These are phyloP conservation scores for Bipolaris oryzae DNA, from an alignment of 2,329 filamentous ascomycete genomes.

Conservation along the genomic window DNA sequence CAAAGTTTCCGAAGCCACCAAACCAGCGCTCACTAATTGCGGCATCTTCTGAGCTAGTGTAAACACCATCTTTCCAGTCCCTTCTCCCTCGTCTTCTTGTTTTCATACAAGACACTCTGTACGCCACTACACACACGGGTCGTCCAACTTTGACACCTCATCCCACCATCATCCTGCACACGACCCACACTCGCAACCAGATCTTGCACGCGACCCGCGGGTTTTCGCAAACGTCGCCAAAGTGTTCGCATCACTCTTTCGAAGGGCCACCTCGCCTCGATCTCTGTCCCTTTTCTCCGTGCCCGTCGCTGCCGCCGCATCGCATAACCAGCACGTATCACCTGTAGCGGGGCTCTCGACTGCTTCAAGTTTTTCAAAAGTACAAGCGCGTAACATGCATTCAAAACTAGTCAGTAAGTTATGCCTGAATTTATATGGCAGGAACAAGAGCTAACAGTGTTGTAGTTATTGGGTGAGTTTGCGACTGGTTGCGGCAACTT, in stretches of 20 bases:
- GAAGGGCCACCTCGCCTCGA: conserved; percentile 65
- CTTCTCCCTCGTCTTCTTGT: conserved; percentile 16
- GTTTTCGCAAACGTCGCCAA: conserved; percentile 65
- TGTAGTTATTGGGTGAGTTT: conserved; percentile 47
- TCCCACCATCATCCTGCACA: conserved; percentile 23
- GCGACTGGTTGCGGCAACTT: conserved; percentile 14
- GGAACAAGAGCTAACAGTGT: conserved; percentile 31
- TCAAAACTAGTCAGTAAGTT: conserved; percentile 86
- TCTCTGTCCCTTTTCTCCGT: conserved; percentile 76
- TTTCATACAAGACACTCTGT: conserved; percentile 18
- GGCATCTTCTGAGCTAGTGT: conserved; percentile 15
- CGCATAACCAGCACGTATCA: conserved; percentile 66
- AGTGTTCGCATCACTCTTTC: conserved; percentile 87
- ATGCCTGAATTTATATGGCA: not conserved
- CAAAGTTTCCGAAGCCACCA: conserved; percentile 29
- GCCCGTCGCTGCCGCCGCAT: conserved; percentile 73
- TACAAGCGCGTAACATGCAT: conserved; percentile 73
- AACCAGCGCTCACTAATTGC: conserved; percentile 23
- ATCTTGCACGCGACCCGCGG: conserved; percentile 29
- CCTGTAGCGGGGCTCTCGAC: conserved; percentile 49
- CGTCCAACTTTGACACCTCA: conserved; percentile 10
- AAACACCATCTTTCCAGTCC: conserved; percentile 22
- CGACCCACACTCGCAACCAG: conserved; percentile 18
- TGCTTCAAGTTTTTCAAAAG: conserved; percentile 43
- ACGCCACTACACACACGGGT: conserved; percentile 4